Evolutionary conservation across 139 green algal species (phyloP).

Genomic region (Chlamydomonas schloesseri): DNA sequence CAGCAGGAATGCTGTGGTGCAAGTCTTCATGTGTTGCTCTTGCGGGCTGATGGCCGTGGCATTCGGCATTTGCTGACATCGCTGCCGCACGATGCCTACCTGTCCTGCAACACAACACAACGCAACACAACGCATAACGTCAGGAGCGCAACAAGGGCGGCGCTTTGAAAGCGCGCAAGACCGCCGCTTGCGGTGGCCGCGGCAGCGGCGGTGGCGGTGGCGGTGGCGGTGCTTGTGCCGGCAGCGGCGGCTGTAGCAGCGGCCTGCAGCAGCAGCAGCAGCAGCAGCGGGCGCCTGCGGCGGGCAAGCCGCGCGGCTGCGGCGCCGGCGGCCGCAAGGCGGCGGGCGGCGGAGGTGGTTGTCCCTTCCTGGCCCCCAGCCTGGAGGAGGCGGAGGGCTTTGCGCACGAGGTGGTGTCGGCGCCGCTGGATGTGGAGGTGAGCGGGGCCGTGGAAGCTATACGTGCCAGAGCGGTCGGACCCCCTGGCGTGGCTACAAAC

Average conservation of each 20-base stretch:
- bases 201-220: not conserved
- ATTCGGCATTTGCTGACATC: too few relatives aligned
- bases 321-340: not conserved
- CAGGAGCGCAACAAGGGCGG: conserved; percentile 17
- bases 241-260: not conserved
- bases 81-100: too few relatives aligned
- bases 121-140: too few relatives aligned
- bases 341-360: conserved; percentile 26
- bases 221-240: not conserved
- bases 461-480: too few relatives aligned
- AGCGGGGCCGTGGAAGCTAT: not conserved
- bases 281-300: not conserved
- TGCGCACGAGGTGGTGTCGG: conserved; percentile 56
- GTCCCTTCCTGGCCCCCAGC: conserved; percentile 45
- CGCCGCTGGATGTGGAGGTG: conserved; percentile 93
- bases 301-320: not conserved
- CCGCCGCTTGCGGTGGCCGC: not conserved
- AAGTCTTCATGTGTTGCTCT: too few relatives aligned
- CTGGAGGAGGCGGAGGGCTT: conserved; percentile 52
- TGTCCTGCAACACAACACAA: too few relatives aligned
- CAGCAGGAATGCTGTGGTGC: too few relatives aligned
- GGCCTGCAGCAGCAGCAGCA: too few relatives aligned
- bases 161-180: not conserved
- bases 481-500: too few relatives aligned
- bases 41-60: too few relatives aligned